Evolutionary conservation across 2,329 filamentous ascomycete genomes (phyloP), one percentile per base, ranked within the genome.

Genomic region (Helminthosporium solani): DNA sequence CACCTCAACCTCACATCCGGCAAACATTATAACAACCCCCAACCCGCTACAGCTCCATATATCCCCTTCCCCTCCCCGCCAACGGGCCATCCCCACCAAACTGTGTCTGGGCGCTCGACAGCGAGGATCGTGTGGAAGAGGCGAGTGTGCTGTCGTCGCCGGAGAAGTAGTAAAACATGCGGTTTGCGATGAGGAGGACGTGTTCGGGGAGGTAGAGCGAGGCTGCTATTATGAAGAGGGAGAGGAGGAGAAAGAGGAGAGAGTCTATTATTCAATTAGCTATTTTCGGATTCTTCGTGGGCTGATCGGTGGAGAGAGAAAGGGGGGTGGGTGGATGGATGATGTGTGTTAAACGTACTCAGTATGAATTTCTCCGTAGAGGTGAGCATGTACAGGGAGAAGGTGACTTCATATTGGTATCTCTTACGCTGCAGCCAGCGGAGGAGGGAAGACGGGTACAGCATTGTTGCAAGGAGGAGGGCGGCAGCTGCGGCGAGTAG

Each of bases 321-420:
- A n/a, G n/a, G n/a, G n/a, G n/a, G n/a, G n/a, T n/a, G n/a, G n/a
- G n/a, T n/a, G n/a, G n/a, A n/a, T n/a, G n/a, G n/a, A n/a, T n/a
- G n/a, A n/a, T n/a, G n/a, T n/a, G n/a, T n/a, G n/a, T n/a, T n/a
- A n/a, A 37, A 74, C 90, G 47, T 81, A 97, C 94, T 97, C 75
- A 97, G 95, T 62, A 96, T 86, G 73, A 96, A 92, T 72, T 96
- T 96, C 78, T 99, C 94, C 42, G 87, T 90, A 1, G 90, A 87
- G 30, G 91, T 96, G 61, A 96, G 86, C 88, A 99, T 97, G 79
- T 99, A 97, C 20, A 97, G 82, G 50, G 88, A 87, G 73, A 95
- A 94, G 11, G 92, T 96, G 70, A 97, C 92, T 76, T 99, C 94
- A 70, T 97, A 90, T 78, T 97, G 94, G 78, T 97, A 96, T 70